Conservation (phyloP, 305 asterid genomes). For the Fraxinus velutina region DNA sequence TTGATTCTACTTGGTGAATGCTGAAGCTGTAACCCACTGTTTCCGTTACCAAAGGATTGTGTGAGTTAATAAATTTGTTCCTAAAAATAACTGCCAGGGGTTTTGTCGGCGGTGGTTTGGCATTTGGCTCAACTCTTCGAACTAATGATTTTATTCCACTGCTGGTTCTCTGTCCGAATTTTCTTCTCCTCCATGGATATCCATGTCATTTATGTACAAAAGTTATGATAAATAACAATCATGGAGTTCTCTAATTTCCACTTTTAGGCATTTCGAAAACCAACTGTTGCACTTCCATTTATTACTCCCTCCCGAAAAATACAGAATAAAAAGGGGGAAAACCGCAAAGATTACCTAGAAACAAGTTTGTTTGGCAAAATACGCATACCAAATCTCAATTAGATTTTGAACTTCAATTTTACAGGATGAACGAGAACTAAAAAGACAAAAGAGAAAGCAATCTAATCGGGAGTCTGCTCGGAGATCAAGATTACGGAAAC, state of each 20-base stretch:
- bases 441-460: conserved; percentile 91
- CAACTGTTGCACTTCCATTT: not conserved
- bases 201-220: not conserved
- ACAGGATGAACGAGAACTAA: conserved; percentile 88
- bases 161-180: not conserved
- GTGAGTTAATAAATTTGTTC: not conserved
- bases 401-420: conserved; percentile 17
- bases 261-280: not conserved
- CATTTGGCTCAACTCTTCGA: not conserved
- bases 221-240: not conserved
- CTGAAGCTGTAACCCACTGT: not conserved
- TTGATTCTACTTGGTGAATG: not conserved
- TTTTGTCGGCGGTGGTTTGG: not conserved
- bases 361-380: not conserved
- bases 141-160: not conserved
- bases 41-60: not conserved
- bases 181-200: not conserved
- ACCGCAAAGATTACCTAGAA: not conserved
- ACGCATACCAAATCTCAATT: conserved; percentile 3
- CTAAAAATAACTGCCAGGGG: not conserved
- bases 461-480: conserved; percentile 98
- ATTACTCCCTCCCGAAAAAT: not conserved
- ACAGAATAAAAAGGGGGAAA: not conserved
- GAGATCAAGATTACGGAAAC: conserved; percentile 92
- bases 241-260: not conserved